Percentiles rank a stretch among this genome's conserved stretches.
These are phyloP conservation scores for Chlorociboria aeruginascens DNA, from an alignment of 495 filamentous ascomycete species.

Conservation along the genomic window DNA sequence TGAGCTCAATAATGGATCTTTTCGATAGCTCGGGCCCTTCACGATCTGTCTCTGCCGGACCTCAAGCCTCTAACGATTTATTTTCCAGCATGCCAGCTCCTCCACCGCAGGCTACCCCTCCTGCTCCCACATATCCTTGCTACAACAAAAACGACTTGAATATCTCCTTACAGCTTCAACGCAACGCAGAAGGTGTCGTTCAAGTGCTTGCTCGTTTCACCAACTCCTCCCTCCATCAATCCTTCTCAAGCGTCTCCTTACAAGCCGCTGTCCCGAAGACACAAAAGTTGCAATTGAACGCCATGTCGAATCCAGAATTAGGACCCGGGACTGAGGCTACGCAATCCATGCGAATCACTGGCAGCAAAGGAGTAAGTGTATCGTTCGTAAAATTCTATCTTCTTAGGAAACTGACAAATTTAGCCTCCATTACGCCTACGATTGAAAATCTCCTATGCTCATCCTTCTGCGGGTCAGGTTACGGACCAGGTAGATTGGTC, in stretches of 20 bases:
- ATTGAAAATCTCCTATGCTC: conserved; percentile 71
- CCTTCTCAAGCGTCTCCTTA: conserved; percentile 60
- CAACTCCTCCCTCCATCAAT: conserved; percentile 53
- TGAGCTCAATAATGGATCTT: conserved; percentile 79
- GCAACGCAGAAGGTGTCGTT: conserved; percentile 55
- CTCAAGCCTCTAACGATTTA: conserved; percentile 34
- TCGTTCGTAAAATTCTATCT: conserved; percentile 4
- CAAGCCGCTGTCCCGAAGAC: conserved; percentile 95
- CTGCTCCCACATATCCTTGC: conserved; percentile 44
- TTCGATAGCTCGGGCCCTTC: conserved; percentile 37
- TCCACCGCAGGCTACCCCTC: conserved; percentile 29
- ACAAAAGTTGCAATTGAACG: conserved; percentile 81
- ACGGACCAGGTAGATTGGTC: conserved; percentile 95
- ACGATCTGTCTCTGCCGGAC: conserved; percentile 29
- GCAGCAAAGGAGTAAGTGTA: conserved; percentile 72
- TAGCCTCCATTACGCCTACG: conserved; percentile 65
- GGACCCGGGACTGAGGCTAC: conserved; percentile 69
- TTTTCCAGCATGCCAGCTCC: conserved; percentile 33
- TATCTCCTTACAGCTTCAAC: conserved; percentile 70
- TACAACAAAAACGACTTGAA: conserved; percentile 79
- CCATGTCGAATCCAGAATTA: conserved; percentile 69
- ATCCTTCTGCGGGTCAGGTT: conserved; percentile 52
- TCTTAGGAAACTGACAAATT: conserved; percentile 16
- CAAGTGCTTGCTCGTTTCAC: conserved; percentile 76
- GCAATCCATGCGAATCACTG: conserved; percentile 74